These are phyloP conservation scores for Pythium apleroticum DNA, from an alignment of 352 stramenopile genomes.

Conservation along the genomic window DNA sequence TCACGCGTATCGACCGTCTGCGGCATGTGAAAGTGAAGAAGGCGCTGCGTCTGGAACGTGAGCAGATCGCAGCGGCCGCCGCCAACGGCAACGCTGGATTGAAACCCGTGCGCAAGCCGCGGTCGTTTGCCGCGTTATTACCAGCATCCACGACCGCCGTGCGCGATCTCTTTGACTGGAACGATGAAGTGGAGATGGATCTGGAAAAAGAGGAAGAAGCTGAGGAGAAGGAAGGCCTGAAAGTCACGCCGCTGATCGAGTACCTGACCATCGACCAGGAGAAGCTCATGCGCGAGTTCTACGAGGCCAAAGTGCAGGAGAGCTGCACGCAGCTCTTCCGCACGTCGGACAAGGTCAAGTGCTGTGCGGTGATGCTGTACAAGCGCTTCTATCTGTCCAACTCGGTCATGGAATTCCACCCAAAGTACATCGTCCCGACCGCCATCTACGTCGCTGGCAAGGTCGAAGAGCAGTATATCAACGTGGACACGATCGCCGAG, in stretches of 20 bases:
- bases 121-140: conserved; percentile 78
- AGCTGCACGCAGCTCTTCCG: conserved; percentile 85
- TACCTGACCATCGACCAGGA: conserved; percentile 69
- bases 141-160: conserved; percentile 59
- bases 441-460: conserved; percentile 89
- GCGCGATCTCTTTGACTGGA: conserved; percentile 71
- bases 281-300: conserved; percentile 60
- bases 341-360: conserved; percentile 88
- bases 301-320: conserved; percentile 81
- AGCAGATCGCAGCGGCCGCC: conserved; percentile 30
- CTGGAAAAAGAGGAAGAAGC: conserved; percentile 39
- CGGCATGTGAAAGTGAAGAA: conserved; percentile 66
- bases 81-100: conserved; percentile 30
- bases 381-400: conserved; percentile 91
- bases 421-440: conserved; percentile 82
- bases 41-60: conserved; percentile 61
- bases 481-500: conserved; percentile 80
- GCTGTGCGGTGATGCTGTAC: conserved; percentile 80
- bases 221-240: conserved; percentile 53
- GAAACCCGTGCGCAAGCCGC: conserved; percentile 51
- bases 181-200: conserved; percentile 64
- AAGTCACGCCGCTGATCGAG: conserved; percentile 54
- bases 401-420: conserved; percentile 88
- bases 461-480: conserved; percentile 90
- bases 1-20: conserved; percentile 53